Evolutionary conservation across 495 filamentous ascomycete species (phyloP).

Genomic region (Penicillium paradoxum): DNA sequence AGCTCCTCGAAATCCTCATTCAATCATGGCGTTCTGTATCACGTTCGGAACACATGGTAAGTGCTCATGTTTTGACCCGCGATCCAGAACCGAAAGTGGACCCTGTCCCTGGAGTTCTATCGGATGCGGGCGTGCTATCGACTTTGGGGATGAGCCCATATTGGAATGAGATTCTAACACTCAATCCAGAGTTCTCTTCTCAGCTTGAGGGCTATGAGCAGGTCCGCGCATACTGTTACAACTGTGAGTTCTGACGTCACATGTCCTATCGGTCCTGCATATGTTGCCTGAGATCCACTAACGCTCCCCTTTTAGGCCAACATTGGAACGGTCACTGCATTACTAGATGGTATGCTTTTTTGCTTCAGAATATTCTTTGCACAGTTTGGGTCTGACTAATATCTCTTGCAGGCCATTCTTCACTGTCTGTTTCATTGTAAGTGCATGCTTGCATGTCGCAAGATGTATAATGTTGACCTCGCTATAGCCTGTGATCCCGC

Average conservation of each 20-base stretch:
- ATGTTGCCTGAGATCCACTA: background rate
- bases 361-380: background rate
- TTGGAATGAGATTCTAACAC: constrained; percentile 1
- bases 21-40: constrained; percentile 52
- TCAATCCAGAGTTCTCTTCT: constrained; percentile 44
- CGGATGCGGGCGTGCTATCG: constrained; percentile 7
- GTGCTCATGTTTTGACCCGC: constrained; percentile 12
- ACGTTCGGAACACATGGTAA: constrained; percentile 53
- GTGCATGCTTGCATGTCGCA: constrained; percentile 8
- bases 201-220: constrained; percentile 51
- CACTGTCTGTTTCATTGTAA: constrained; percentile 52
- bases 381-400: constrained; percentile 13
- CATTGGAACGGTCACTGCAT: constrained; percentile 50
- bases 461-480: constrained; percentile 8
- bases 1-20: background rate
- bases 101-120: constrained; percentile 1
- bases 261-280: background rate
- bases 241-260: constrained; percentile 35
- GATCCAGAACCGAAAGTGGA: constrained; percentile 1
- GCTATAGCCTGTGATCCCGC: constrained; percentile 44
- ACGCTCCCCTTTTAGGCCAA: constrained; percentile 29
- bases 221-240: constrained; percentile 51
- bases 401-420: constrained; percentile 43
- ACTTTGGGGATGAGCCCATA: constrained; percentile 1
- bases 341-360: constrained; percentile 46